Conservation (phyloP, 306 rosid species). For the Ormosia emarginata region DNA sequence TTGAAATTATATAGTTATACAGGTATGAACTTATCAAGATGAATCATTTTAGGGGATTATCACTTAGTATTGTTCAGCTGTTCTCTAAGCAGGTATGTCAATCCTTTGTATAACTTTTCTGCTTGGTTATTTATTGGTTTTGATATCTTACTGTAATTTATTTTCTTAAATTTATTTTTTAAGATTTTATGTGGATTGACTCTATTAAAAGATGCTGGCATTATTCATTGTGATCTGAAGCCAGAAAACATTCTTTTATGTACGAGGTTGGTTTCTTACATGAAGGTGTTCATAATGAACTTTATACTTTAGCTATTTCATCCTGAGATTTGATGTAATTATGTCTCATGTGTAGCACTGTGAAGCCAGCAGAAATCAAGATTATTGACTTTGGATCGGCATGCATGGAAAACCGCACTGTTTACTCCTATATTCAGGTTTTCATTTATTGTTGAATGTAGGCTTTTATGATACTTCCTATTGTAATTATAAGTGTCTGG, state of each 20-base stretch:
- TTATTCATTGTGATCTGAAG: constrained; percentile 99
- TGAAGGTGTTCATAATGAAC: constrained; percentile 16
- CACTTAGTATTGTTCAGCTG: constrained; percentile 90
- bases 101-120: constrained; percentile 19
- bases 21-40: constrained; percentile 99
- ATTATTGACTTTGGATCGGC: constrained; percentile 99
- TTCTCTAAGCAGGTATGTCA: constrained; percentile 85
- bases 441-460: not conserved
- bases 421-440: constrained; percentile 99
- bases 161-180: constrained; percentile 28
- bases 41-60: constrained; percentile 92
- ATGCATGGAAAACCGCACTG: constrained; percentile 99
- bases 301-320: constrained; percentile 27
- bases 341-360: constrained; percentile 42
- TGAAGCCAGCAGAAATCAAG: constrained; percentile 91
- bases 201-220: constrained; percentile 91
- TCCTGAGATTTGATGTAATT: constrained; percentile 26
- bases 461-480: constrained; percentile 10
- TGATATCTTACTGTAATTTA: constrained; percentile 23
- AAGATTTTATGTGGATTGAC: constrained; percentile 87
- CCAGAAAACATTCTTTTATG: constrained; percentile 97
- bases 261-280: constrained; percentile 61
- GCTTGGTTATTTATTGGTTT: constrained; percentile 2
- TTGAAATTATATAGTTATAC: constrained; percentile 37
- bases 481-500: constrained; percentile 25